Conservation (phyloP, 2,329 filamentous ascomycete species). For the Apiospora kogelbergensis region DNA sequence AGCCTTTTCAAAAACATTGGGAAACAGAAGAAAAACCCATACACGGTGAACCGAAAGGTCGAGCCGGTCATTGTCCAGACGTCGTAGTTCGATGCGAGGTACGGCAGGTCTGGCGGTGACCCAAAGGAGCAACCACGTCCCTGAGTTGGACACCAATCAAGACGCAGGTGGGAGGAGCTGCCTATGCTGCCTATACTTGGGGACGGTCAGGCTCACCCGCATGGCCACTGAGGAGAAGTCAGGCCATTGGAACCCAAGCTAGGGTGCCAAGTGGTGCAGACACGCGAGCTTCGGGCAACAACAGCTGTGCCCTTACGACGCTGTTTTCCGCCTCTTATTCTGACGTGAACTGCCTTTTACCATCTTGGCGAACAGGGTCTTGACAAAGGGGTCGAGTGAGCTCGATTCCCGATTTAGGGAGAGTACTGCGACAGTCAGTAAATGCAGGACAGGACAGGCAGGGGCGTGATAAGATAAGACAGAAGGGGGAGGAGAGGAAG, state of each 20-base stretch:
- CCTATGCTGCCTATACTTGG: not conserved
- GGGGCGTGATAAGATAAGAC: not conserved
- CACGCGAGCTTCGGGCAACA: not conserved
- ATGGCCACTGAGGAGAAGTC: not conserved
- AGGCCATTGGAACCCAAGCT: not conserved
- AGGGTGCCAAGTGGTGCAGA: not conserved
- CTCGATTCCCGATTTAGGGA: conserved; percentile 1
- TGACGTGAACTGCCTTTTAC: conserved; percentile 12
- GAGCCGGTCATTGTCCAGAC: conserved; percentile 20
- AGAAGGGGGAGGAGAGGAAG: not conserved
- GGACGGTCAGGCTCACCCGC: not conserved
- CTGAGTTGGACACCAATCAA: not conserved
- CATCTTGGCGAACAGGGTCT: conserved; percentile 3
- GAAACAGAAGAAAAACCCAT: conserved; percentile 21
- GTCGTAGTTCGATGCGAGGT: conserved; percentile 14
- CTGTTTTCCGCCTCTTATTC: conserved; percentile 2
- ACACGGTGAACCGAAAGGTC: conserved; percentile 23
- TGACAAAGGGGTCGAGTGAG: not conserved
- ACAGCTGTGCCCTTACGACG: not conserved
- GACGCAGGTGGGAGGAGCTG: not conserved
- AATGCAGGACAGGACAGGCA: not conserved
- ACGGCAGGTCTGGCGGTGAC: not conserved
- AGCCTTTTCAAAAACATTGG: conserved; percentile 26
- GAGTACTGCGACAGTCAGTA: conserved; percentile 2
- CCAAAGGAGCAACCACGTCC: not conserved